Percentiles rank a stretch among this genome's conserved stretches.
These are phyloP conservation scores for Tulasnella sp. DNA, from an alignment of 768 basidiomycete species.

Conservation along the genomic window DNA sequence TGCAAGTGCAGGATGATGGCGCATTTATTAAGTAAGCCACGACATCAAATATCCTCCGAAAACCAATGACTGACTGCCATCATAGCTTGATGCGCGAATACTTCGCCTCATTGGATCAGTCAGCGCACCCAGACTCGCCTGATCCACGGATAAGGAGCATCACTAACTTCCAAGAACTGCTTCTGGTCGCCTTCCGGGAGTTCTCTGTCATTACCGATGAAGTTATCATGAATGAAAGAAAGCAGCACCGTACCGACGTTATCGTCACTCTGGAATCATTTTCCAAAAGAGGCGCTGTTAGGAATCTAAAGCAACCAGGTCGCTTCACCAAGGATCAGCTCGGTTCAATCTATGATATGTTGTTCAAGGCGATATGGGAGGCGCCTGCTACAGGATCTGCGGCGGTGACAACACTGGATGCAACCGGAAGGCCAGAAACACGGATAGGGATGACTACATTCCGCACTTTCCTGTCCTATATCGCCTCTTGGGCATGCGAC, in stretches of 20 bases:
- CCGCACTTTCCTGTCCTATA: conserved; percentile 78
- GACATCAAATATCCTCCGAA: too few species aligned
- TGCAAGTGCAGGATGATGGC: conserved; percentile 93
- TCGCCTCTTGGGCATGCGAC: conserved; percentile 91
- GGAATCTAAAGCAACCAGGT: conserved; percentile 71
- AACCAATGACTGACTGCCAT: too few species aligned
- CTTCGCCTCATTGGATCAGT: conserved; percentile 85
- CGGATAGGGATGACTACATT: conserved; percentile 80
- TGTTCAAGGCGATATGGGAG: conserved; percentile 70
- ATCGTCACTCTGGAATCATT: conserved; percentile 89
- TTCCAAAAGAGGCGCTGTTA: conserved; percentile 80
- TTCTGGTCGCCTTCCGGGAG: conserved; percentile 95
- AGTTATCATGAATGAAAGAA: conserved; percentile 76
- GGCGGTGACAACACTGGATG: conserved; percentile 21
- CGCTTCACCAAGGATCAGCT: conserved; percentile 80
- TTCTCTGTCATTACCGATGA: conserved; percentile 96
- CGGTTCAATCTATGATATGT: conserved; percentile 62
- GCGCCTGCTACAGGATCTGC: conserved; percentile 33
- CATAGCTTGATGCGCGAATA: conserved; percentile 86
- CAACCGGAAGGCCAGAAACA: conserved; percentile 77
- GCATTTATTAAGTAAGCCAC: conserved; percentile 94
- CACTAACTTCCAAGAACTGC: conserved; percentile 92
- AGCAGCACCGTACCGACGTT: conserved; percentile 77
- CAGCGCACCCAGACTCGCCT: conserved; percentile 80
- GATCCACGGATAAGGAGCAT: conserved; percentile 89